A percentile compares a stretch with the other conserved stretches of the same genome.
These are phyloP conservation scores for Eucalyptus sp. DNA, from an alignment of 345 rosid species.

Conservation along the genomic window DNA sequence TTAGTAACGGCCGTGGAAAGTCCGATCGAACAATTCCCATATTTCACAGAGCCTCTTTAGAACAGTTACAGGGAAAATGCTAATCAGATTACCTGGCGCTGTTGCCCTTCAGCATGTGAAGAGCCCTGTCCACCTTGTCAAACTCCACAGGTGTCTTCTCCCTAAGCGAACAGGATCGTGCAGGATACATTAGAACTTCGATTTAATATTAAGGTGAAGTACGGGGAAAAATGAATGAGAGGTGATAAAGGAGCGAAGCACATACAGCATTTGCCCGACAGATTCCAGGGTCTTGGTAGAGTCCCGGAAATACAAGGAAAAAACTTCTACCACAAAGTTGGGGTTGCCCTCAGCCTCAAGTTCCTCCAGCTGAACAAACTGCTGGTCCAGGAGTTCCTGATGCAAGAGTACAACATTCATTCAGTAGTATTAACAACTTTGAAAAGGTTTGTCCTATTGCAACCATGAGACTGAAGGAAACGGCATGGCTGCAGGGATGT, in stretches of 20 bases:
- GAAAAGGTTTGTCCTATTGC: neutral
- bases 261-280: conserved; percentile 9
- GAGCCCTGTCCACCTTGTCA: neutral
- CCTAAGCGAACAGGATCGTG: neutral
- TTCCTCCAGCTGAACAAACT: conserved; percentile 14
- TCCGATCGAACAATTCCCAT: neutral
- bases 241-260: neutral
- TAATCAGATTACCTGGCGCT: conserved; percentile 1
- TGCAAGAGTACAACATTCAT: neutral
- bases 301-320: conserved; percentile 3
- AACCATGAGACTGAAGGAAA: neutral
- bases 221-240: neutral
- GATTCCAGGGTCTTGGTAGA: neutral
- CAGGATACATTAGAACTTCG: neutral
- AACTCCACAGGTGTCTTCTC: neutral
- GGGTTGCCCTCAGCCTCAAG: conserved; percentile 2
- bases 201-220: neutral
- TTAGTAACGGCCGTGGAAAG: neutral
- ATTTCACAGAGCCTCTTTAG: neutral
- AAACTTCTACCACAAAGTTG: conserved; percentile 12
- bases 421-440: neutral
- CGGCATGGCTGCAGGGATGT: neutral
- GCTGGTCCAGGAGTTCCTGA: conserved; percentile 14
- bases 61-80: neutral
- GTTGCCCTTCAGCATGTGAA: conserved; percentile 8